Conservation (phyloP, 2,329 filamentous ascomycete species). For the Botrytis sinoallii region DNA sequence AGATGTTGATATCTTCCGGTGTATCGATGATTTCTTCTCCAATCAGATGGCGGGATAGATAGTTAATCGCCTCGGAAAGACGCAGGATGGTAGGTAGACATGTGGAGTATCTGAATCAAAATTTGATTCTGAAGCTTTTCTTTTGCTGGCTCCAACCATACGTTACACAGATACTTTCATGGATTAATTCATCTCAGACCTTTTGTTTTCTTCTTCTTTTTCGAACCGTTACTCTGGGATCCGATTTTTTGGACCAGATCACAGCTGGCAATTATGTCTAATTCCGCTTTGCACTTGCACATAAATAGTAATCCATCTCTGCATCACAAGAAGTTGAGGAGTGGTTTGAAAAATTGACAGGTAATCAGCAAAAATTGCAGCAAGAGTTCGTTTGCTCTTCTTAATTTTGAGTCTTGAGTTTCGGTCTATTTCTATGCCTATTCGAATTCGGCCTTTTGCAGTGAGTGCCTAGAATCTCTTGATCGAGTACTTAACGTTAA, state of each 20-base stretch:
- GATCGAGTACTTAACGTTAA: neutral
- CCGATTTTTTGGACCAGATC: neutral
- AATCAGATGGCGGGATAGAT: neutral
- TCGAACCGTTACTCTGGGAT: neutral
- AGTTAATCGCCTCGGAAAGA: neutral
- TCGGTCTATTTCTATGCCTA: neutral
- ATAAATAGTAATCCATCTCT: neutral
- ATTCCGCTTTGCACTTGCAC: neutral
- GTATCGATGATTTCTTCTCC: neutral
- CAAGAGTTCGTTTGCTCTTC: neutral
- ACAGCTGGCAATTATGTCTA: neutral
- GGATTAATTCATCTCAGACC: neutral
- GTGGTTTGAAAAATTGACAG: neutral
- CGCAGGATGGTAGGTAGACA: neutral
- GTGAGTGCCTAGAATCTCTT: neutral
- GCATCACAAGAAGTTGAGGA: neutral
- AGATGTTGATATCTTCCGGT: neutral
- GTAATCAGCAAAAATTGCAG: neutral
- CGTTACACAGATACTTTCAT: neutral
- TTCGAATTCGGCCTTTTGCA: neutral
- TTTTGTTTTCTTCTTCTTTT: neutral
- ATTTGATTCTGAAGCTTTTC: neutral
- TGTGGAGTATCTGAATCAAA: neutral
- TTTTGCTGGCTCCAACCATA: neutral
- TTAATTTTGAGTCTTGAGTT: neutral